Conservation (phyloP, 1,139 yeast species). For the Zygotorulaspora mrakii region DNA sequence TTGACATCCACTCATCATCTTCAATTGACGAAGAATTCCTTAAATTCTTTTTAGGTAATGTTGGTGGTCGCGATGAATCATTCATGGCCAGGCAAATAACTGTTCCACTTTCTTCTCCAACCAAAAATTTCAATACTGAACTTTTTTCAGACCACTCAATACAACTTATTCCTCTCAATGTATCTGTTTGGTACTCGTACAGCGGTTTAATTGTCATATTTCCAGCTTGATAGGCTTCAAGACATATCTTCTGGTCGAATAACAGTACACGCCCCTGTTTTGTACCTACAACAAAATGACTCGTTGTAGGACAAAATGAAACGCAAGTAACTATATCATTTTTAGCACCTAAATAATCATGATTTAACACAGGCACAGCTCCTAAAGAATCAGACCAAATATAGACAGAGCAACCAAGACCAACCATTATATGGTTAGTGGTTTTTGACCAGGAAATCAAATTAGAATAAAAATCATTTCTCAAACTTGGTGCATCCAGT, state of each 20-base stretch:
- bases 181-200: slow-evolving; percentile 32
- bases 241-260: slow-evolving; percentile 38
- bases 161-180: slow-evolving; percentile 50
- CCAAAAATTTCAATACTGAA: slow-evolving; percentile 41
- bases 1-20: neutral
- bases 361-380: slow-evolving; percentile 41
- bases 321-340: slow-evolving; percentile 54
- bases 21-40: neutral
- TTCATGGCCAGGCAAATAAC: slow-evolving; percentile 46
- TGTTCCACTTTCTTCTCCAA: slow-evolving; percentile 70
- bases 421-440: slow-evolving; percentile 61
- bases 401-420: slow-evolving; percentile 57
- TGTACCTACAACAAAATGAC: slow-evolving; percentile 56
- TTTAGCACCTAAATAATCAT: slow-evolving; percentile 30
- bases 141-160: slow-evolving; percentile 54
- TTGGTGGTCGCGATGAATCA: slow-evolving; percentile 7
- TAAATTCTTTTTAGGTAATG: neutral
- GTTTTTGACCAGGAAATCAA: slow-evolving; percentile 67
- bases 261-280: slow-evolving; percentile 48
- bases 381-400: slow-evolving; percentile 60
- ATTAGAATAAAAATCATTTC: slow-evolving; percentile 79
- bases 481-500: slow-evolving; percentile 69
- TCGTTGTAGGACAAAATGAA: slow-evolving; percentile 47
- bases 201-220: slow-evolving; percentile 16
- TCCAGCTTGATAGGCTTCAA: slow-evolving; percentile 15